Evolutionary conservation across 148 eudicot genomes (phyloP), one percentile per base, ranked within the genome.

Genomic region (Cornus suecica): DNA sequence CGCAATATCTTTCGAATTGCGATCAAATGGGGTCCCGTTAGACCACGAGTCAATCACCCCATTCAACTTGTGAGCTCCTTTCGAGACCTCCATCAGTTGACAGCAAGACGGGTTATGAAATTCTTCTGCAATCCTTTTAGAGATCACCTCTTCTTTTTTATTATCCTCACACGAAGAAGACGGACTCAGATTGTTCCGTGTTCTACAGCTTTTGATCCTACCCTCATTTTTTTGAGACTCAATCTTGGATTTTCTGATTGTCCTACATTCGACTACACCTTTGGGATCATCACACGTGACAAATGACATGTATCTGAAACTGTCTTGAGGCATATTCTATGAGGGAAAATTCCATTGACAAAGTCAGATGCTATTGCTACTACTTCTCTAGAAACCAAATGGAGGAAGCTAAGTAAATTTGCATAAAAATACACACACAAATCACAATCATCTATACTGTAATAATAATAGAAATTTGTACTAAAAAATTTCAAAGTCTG

Each of bases 251-350:
- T 80, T 93, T 82, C 87, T 91, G 62, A 86, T 81, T 72, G 90
- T 84, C 76, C 83, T 86, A 79, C 88, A 85, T 71, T 93, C 94
- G 74, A 75, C 86, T 56, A 94, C 90, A 75, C 93, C 97, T 85
- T 86, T 90, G 51, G 98, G 94, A 86, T 91, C 92, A 76, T 91
- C 93, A 74, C 98, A 94, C 45, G 85, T 86, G 78, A 94, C 81
- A 83, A 94, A 94, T 82, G 97, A 85, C 86, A 90, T 89, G 83
- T 88, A 79, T 86, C 87, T 90, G 58, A 82, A 80, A 64, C 82
- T 81, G 74, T 87, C 93, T 79, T 86, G 91, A 87, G 93, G 88
- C 94, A 94, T 91, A 76, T 82, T 86, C 91, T 87, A 66, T 14
- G 42, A 51, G 27, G 72, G 31, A 78, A 78, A 78, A 76, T 22